phyloP scores from a whole-genome alignment of 306 rosid species.

The Cercis canadensis region DNA sequence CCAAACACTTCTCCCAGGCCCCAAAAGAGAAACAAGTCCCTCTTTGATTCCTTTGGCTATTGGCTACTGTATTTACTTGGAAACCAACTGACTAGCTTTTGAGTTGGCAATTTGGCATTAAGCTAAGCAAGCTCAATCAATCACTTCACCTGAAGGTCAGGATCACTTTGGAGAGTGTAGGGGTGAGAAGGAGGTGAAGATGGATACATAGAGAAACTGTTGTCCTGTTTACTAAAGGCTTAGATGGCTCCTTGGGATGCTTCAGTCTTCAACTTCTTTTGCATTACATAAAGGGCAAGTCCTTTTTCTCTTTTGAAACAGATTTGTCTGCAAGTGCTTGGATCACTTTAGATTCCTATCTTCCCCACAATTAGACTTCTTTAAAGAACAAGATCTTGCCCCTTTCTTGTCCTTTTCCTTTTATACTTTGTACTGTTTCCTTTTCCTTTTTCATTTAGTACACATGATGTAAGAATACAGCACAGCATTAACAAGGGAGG shows the following conservation, averaged over 20 bases:
- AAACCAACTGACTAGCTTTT: slow-evolving; percentile 43
- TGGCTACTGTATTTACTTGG: slow-evolving; percentile 29
- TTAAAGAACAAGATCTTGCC: slow-evolving; percentile 47
- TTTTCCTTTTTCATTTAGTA: slow-evolving; percentile 27
- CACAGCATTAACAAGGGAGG: slow-evolving; percentile 20
- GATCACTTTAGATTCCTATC: slow-evolving; percentile 58
- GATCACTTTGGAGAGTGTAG: slow-evolving; percentile 25
- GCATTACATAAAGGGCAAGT: slow-evolving; percentile 48
- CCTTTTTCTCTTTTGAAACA: slow-evolving; percentile 47
- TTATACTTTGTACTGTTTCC: slow-evolving; percentile 43
- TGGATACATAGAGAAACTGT: slow-evolving; percentile 2
- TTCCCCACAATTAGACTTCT: slow-evolving; percentile 45
- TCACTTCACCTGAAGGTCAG: slow-evolving; percentile 40
- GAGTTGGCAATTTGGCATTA: slow-evolving; percentile 50
- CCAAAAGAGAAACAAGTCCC: slow-evolving; percentile 4
- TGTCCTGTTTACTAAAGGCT: slow-evolving; percentile 29
- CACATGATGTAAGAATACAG: slow-evolving; percentile 37
- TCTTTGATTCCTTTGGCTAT: slow-evolving; percentile 5
- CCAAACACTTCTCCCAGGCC: no score
- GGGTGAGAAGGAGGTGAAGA: slow-evolving; percentile 23
- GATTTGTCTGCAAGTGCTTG: slow-evolving; percentile 61
- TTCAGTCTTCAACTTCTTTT: slow-evolving; percentile 41
- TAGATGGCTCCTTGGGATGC: slow-evolving; percentile 34
- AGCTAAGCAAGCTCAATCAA: slow-evolving; percentile 33
- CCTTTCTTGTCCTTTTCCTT: slow-evolving; percentile 52